Evolutionary conservation across 768 basidiomycete species (phyloP), one percentile per base, ranked within the genome.

Genomic region (Hypholoma fasciculare): DNA sequence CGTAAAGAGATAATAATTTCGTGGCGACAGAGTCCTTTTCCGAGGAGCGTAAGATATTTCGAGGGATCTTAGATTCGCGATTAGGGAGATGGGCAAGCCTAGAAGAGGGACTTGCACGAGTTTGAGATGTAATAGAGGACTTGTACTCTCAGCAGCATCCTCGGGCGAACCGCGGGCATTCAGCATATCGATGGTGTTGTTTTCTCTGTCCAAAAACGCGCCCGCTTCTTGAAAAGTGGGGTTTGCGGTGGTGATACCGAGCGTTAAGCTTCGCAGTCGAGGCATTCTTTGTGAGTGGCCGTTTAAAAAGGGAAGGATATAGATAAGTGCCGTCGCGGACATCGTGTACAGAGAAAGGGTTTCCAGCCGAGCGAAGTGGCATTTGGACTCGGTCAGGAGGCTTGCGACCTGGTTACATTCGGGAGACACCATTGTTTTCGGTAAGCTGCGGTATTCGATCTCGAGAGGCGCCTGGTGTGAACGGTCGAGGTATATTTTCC

Each of bases 91-190:
- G 12, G 78, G 73, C 4, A 82, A 64, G 49, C 69, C 69, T 42
- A 71, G 71, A 13, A 75, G 67, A 19, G 80, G 78, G 27, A 83
- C 63, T 63, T 78, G 71, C 51, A 76, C 71, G 26, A 83, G 61
- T 54, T 74, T 74, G 23, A 82, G 75, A 63, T 73, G 65, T 43
- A 62, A 62, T 34, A 77, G 64, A 36, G 54, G 52, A 52, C 62
- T 66, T 49, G 63, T 61, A 17, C 55, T 61, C 7, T 54, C 58
- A 43, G 47, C 49, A 26, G 38, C 43, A 16, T 40, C 34, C 30
- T 39, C 37, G 44, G 44, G 19, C 34, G 40, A 43, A 54, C 26
- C 30, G 5, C n/a, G 14, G 40, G 13, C 38, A 4, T 44, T 49
- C 38, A n/a, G 34, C 30, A 20, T 54, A 58, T 48, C 26, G 17